These are phyloP conservation scores for Aspergillus pseudoglaucus DNA, from an alignment of 2,329 filamentous ascomycete species.

Conservation along the genomic window DNA sequence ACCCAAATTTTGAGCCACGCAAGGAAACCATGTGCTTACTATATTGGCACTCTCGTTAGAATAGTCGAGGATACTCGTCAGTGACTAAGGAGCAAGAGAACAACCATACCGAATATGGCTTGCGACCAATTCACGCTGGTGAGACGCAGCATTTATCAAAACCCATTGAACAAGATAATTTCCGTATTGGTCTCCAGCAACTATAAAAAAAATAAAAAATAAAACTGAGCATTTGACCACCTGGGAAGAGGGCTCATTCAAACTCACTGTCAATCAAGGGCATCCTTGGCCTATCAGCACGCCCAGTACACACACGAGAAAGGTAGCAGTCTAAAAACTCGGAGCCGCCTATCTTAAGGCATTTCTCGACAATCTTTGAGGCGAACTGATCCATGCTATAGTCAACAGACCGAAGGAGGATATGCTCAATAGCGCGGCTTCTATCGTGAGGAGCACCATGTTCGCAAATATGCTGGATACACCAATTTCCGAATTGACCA, in stretches of 20 bases:
- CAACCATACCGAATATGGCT: slow-evolving; percentile 66
- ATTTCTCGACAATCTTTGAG: slow-evolving; percentile 98
- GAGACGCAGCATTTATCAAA: slow-evolving; percentile 74
- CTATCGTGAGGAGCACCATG: slow-evolving; percentile 88
- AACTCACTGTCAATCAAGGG: slow-evolving; percentile 81
- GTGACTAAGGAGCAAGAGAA: background rate
- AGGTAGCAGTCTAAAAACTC: slow-evolving; percentile 92
- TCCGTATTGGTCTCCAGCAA: slow-evolving; percentile 96
- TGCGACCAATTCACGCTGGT: slow-evolving; percentile 89
- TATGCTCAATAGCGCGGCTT: slow-evolving; percentile 88
- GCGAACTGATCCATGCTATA: slow-evolving; percentile 99
- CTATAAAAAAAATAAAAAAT: slow-evolving; percentile 34
- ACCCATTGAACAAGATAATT: slow-evolving; percentile 99
- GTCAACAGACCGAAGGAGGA: slow-evolving; percentile 85
- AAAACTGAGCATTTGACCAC: background rate
- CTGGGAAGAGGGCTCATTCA: background rate
- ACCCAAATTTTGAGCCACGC: slow-evolving; percentile 95
- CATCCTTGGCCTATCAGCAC: slow-evolving; percentile 84
- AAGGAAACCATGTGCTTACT: slow-evolving; percentile 98
- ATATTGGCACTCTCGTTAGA: slow-evolving; percentile 6
- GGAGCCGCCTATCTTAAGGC: slow-evolving; percentile 85
- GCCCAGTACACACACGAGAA: slow-evolving; percentile 86
- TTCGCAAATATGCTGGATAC: slow-evolving; percentile 98
- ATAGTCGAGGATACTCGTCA: background rate
- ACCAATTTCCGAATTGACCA: slow-evolving; percentile 99